Percentiles rank a stretch among this genome's conserved stretches.
Evolutionary conservation across 164 flowering plant species (phyloP).

Genomic region (Kalanchoe fedtschenkoi): DNA sequence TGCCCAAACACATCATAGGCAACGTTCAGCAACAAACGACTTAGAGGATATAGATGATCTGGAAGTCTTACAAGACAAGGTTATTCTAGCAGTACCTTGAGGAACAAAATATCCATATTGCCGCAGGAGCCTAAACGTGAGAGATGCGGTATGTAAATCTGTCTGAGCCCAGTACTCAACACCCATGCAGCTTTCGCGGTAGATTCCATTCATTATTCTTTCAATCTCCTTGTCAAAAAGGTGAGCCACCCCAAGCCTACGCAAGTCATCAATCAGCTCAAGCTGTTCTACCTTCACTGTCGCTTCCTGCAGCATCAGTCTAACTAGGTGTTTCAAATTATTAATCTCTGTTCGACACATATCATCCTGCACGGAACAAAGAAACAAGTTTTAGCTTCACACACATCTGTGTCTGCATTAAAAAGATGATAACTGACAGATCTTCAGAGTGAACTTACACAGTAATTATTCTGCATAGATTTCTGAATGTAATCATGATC

Average conservation of each 20-base stretch:
- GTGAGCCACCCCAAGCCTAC: slow-evolving; percentile 26
- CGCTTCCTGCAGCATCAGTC: not conserved
- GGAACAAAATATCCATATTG: slow-evolving; percentile 19
- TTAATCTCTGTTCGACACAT: not conserved
- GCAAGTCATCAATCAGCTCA: slow-evolving; percentile 21
- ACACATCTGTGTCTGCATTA: not conserved
- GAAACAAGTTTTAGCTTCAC: not conserved
- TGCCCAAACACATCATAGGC: not conserved
- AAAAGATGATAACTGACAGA: not conserved
- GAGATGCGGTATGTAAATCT: slow-evolving; percentile 16
- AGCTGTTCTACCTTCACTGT: slow-evolving; percentile 3
- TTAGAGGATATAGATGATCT: not conserved
- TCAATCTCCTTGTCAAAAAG: slow-evolving; percentile 22
- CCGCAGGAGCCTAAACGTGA: slow-evolving; percentile 25
- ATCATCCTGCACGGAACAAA: not conserved
- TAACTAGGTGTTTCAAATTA: not conserved
- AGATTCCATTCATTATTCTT: slow-evolving; percentile 7
- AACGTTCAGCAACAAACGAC: not conserved
- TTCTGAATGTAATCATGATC: not conserved
- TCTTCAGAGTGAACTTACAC: not conserved
- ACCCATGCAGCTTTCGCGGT: not conserved
- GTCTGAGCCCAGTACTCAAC: not conserved
- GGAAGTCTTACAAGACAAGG: not conserved
- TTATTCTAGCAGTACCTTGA: too few species aligned
- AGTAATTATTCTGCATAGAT: not conserved